Evolutionary conservation across 2,329 filamentous ascomycete species (phyloP).

Genomic region (Sarocladium kiliense): DNA sequence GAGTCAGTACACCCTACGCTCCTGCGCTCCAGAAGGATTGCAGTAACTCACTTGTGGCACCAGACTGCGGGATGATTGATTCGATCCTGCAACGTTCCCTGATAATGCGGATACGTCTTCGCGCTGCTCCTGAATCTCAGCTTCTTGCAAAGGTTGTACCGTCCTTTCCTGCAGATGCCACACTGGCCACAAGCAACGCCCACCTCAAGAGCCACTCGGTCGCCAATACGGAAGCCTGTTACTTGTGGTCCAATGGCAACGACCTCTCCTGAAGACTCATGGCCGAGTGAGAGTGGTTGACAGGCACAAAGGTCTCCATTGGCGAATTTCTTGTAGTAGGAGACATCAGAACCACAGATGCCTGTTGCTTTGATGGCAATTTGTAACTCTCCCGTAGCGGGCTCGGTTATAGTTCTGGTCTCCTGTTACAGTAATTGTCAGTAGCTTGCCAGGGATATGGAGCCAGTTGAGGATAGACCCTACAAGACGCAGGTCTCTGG

Average conservation of each 20-base stretch:
- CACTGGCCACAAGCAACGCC: conserved; percentile 50
- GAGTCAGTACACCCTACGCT: conserved; percentile 9
- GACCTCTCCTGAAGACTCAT: conserved; percentile 56
- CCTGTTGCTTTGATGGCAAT: conserved; percentile 61
- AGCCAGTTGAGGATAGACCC: conserved; percentile 13
- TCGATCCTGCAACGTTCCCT: conserved; percentile 56
- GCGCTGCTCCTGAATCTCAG: conserved; percentile 59
- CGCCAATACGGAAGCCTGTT: conserved; percentile 46
- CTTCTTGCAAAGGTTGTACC: conserved; percentile 58
- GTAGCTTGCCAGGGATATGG: background rate
- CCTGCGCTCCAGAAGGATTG: background rate
- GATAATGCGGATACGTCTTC: conserved; percentile 58
- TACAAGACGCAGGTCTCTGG: conserved; percentile 53
- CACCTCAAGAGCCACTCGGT: conserved; percentile 54
- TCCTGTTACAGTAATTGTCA: conserved; percentile 32
- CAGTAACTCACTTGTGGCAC: conserved; percentile 51
- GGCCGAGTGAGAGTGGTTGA: conserved; percentile 59
- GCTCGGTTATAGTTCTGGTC: conserved; percentile 41
- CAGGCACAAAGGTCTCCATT: conserved; percentile 66
- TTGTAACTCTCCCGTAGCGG: conserved; percentile 52
- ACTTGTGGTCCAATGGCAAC: conserved; percentile 50
- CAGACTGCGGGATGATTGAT: conserved; percentile 58
- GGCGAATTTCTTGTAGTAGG: conserved; percentile 68
- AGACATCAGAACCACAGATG: conserved; percentile 65
- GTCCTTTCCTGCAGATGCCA: conserved; percentile 44